Base-by-base conservation (phyloP, 768 basidiomycete genomes). In the Rhodosporidiobolus odoratus region DNA sequence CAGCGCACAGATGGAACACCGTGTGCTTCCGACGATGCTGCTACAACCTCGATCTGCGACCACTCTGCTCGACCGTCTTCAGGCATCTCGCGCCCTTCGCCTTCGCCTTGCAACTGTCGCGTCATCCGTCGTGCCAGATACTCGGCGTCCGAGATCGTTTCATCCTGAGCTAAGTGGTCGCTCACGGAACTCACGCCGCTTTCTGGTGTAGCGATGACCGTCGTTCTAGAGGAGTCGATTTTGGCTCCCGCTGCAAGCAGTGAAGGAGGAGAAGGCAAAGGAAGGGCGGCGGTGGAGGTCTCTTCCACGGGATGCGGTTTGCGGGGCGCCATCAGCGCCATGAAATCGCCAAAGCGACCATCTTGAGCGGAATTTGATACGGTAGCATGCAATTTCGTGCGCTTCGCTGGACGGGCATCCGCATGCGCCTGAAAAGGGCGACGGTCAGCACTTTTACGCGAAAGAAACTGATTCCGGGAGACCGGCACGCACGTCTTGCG, bases 321-420 rank as follows among this genome's bases (percentile, higher is more conserved):
- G 0, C 83, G 82, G 2, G 86, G 84, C 45, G 88, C 84, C 90
- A 92, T 92, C 50, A 90, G 84, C 50, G 87, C 80, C 80, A 91
- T 81, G 73, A 87, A 93, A 76, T 89, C 85, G 27, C 87, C 85
- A 1, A 88, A 79, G 59, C 85, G 56, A 12, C 47, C 63, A n/a
- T 67, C 43, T 4, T 37, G 68, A 1, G 65, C 56, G 21, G 74
- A 67, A 32, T 68, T 57, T 13, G 75, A 58, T 4, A 70, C 10
- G 15, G 61, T 30, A 43, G 64, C 19, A 6, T 43, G 35, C 27
- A 64, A 50, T 27, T 34, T 58, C 16, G 43, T 7, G 6, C 77
- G 75, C 50, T 76, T 75, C 27, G 52, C 32, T 7, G 75, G 71
- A 1, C 40, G 54, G 13, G 62, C 53, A 16, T 61, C 56, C 21